These are phyloP conservation scores for Syzygium jambos DNA, from an alignment of 345 rosid species.

Conservation along the genomic window DNA sequence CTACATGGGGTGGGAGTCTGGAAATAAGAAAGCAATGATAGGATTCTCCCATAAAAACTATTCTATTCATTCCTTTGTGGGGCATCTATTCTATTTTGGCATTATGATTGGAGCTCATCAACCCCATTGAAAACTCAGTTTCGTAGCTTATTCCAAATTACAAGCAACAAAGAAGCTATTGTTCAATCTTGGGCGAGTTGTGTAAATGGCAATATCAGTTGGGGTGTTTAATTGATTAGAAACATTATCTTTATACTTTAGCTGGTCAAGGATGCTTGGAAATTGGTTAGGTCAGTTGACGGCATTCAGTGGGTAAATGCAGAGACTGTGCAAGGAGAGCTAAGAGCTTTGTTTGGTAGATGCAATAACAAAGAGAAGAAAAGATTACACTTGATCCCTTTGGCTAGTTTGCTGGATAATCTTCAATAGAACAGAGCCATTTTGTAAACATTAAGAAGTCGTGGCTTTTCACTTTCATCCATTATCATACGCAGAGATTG, in stretches of 20 bases:
- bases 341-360: background rate
- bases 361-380: background rate
- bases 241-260: background rate
- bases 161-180: too few relatives aligned
- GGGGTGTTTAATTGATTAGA: background rate
- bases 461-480: too few relatives aligned
- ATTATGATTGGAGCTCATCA: background rate
- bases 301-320: background rate
- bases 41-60: background rate
- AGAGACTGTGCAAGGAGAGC: background rate
- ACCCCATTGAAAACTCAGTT: background rate
- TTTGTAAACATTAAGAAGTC: too few relatives aligned
- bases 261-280: background rate
- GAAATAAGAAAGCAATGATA: background rate
- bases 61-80: background rate
- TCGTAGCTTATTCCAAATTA: background rate
- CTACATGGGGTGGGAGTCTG: background rate
- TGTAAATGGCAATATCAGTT: too few relatives aligned
- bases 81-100: background rate
- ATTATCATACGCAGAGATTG: background rate
- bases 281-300: background rate
- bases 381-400: background rate
- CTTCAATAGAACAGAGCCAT: too few relatives aligned
- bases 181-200: too few relatives aligned
- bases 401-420: background rate